phyloP scores from a whole-genome alignment of 1,139 yeast genomes.

The Neolecta irregularis region DNA sequence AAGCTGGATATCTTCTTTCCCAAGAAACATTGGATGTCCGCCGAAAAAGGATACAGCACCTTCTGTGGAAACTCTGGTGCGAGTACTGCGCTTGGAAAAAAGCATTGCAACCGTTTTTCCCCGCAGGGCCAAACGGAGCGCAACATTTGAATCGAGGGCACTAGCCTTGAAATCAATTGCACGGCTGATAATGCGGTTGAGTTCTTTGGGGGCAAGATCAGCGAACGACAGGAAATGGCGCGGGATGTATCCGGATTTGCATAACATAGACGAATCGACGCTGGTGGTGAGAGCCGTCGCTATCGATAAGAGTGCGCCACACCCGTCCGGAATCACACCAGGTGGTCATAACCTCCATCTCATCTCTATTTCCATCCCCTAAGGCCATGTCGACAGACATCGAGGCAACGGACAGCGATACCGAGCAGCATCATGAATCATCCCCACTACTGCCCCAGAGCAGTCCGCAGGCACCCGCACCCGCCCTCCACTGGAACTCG shows the following conservation, averaged over 20 bases:
- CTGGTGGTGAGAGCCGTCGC: constrained; percentile 2
- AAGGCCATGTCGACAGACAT: no score
- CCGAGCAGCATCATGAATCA: not conserved
- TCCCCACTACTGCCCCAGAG: not conserved
- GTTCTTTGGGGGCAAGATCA: constrained; percentile 50
- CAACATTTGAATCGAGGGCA: constrained; percentile 33
- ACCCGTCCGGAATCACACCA: constrained; percentile 2
- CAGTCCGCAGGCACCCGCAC: not conserved
- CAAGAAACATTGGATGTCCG: constrained; percentile 90
- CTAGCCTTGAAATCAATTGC: constrained; percentile 43
- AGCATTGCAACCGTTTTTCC: constrained; percentile 75
- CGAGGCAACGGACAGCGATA: not conserved
- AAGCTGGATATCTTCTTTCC: constrained; percentile 88
- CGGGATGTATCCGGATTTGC: no score
- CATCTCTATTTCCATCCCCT: no score
- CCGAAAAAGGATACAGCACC: constrained; percentile 91
- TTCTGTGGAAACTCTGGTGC: constrained; percentile 87
- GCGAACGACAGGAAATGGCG: constrained; percentile 61
- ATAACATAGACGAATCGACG: constrained; percentile 4
- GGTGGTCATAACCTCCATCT: no score
- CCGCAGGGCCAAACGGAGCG: constrained; percentile 11
- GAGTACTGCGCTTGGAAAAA: constrained; percentile 80
- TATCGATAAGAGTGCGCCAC: constrained; percentile 4
- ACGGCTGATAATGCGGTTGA: constrained; percentile 44
- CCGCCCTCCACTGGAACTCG: constrained; percentile 1